Conservation (phyloP, 345 rosid species). For the Lumnitzera racemosa region DNA sequence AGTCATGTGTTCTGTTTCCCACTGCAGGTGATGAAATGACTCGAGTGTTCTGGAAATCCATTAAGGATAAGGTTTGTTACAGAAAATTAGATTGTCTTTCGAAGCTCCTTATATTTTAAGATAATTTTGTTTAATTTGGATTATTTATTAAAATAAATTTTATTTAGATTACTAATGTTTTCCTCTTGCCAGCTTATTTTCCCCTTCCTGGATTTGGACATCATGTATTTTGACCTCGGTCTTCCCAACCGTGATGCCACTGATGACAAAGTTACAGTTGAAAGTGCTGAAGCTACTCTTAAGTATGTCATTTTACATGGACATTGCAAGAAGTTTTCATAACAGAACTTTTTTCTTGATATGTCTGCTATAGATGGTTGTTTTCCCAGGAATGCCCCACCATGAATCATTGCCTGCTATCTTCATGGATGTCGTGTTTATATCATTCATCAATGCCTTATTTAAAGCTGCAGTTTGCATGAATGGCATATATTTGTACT, state of each 20-base stretch:
- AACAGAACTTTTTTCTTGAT: no score
- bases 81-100: conserved; percentile 1
- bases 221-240: conserved; percentile 67
- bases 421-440: no score
- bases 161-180: background rate
- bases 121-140: background rate
- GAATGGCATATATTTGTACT: no score
- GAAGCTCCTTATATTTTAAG: background rate
- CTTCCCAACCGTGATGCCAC: conserved; percentile 60
- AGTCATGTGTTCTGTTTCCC: conserved; percentile 3
- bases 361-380: background rate
- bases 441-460: no score
- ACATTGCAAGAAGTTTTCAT: background rate
- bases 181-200: conserved; percentile 60
- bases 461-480: no score
- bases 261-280: conserved; percentile 51
- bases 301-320: conserved; percentile 28
- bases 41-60: conserved; percentile 82
- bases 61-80: conserved; percentile 74
- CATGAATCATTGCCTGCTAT: no score
- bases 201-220: conserved; percentile 72
- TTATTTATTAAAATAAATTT: background rate
- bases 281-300: conserved; percentile 71
- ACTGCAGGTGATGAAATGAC: conserved; percentile 97
- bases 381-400: no score